Base-by-base conservation (phyloP, 2,329 filamentous ascomycete species). In the Didymella glomerata region DNA sequence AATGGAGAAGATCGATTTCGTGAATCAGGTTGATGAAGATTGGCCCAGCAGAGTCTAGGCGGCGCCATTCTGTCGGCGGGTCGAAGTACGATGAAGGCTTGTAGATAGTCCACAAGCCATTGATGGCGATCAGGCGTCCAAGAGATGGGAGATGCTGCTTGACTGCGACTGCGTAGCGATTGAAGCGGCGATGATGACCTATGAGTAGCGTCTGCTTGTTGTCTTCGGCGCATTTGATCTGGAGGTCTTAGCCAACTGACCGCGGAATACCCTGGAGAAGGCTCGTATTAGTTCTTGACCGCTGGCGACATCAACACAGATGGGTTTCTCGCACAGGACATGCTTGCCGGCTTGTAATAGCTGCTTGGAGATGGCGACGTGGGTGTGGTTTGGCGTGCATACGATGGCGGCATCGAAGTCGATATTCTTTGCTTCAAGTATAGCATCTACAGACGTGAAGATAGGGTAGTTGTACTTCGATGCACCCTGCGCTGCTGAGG, bases 161-260 rank as follows among this genome's bases (percentile, higher is more conserved):
- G 16, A 53, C 40, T 1, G 49, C 49, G 11, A 53, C 30, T 13
- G 30, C 41, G 20, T 34, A 46, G 6, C 40, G 49, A 16, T 46
- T 53, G 30, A 53, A 53, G 41, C 40, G 41, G 8, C 41, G 49
- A 18, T 53, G 49, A 16, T 53, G 49, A 27, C 49, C 49, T 27
- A 38, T 53, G 1, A 46, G 27, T 13, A 53, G 41, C n/a, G 4
- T 28, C 2, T 30, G 41, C 16, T 46, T 53, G 30, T 20, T 36
- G 0, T 27, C 9, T 16, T 38, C 18, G 3, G 41, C 49, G 22
- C 38, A 52, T 36, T 52, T 22, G 40, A 52, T 22, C 38, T 52
- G 20, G 7, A 27, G 1, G 16, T 9, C 16, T 34, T 36, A 34
- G 25, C 16, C 5, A 10, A 14, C 11, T 8, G 7, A 49, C 9